These are phyloP conservation scores for Porphyridium purpureum DNA, from an alignment of 23 red algal genomes.

Conservation along the genomic window DNA sequence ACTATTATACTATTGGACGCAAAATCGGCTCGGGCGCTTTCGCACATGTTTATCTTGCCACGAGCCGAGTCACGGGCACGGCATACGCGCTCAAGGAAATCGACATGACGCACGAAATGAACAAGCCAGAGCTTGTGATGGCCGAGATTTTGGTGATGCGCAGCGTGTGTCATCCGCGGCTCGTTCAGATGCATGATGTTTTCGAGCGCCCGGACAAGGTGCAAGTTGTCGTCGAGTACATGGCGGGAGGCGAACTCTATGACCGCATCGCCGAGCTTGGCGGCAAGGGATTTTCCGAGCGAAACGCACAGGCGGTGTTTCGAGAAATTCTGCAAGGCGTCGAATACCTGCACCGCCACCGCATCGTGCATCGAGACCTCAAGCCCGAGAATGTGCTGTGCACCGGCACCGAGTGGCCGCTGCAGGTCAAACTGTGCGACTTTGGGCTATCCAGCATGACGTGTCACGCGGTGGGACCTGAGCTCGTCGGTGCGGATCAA, in stretches of 20 bases:
- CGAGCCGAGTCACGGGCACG: too few species aligned
- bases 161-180: constrained; percentile 34
- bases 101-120: too few species aligned
- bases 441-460: constrained; percentile 86
- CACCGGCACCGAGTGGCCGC: constrained; percentile 18
- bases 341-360: constrained; percentile 52
- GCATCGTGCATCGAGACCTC: constrained; percentile 77
- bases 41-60: constrained; percentile 28
- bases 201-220: constrained; percentile 52
- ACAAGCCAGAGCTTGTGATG: too few species aligned
- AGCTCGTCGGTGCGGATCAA: too few species aligned
- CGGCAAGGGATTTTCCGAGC: constrained; percentile 60
- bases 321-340: constrained; percentile 64
- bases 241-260: constrained; percentile 73
- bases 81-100: too few species aligned
- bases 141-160: constrained; percentile 44
- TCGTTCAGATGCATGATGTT: constrained; percentile 71
- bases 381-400: constrained; percentile 89
- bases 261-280: constrained; percentile 68
- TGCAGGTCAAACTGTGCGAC: constrained; percentile 74
- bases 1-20: constrained; percentile 53
- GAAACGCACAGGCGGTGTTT: constrained; percentile 53
- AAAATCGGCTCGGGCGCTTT: constrained; percentile 39
- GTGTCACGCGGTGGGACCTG: too few species aligned
- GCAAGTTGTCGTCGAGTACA: constrained; percentile 74